Percentiles rank a stretch among this genome's conserved stretches.
Conservation (phyloP, 1,284 basidiomycete species). For the Sphaerobolus stellatus region DNA sequence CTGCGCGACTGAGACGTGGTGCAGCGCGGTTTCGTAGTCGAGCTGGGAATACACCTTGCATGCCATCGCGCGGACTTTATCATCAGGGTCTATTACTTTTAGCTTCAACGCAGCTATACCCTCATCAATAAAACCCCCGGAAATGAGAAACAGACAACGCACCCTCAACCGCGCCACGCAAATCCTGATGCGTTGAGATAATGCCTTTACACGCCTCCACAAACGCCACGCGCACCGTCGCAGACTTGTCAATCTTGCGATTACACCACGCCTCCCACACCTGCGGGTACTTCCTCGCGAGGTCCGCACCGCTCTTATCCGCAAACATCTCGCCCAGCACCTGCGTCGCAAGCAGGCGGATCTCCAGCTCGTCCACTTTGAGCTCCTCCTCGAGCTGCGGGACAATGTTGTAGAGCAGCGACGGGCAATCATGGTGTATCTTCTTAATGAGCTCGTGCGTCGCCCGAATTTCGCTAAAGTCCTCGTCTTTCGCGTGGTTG, state of each 20-base stretch:
- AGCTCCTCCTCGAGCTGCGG: conserved; percentile 93
- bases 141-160: conserved; percentile 20
- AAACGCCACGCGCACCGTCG: conserved; percentile 74
- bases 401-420: conserved; percentile 84
- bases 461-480: conserved; percentile 64
- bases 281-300: conserved; percentile 76
- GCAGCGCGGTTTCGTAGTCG: conserved; percentile 88
- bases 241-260: conserved; percentile 76
- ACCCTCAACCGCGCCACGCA: conserved; percentile 74
- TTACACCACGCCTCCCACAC: conserved; percentile 88
- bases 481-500: conserved; percentile 46
- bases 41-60: conserved; percentile 82
- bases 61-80: conserved; percentile 83
- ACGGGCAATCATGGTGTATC: conserved; percentile 79
- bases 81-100: conserved; percentile 86
- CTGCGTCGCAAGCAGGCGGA: conserved; percentile 79
- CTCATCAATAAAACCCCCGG: conserved; percentile 16
- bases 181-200: conserved; percentile 66
- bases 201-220: conserved; percentile 71
- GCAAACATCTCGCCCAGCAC: conserved; percentile 90
- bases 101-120: conserved; percentile 56
- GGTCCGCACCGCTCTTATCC: conserved; percentile 67
- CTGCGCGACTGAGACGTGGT: conserved; percentile 70
- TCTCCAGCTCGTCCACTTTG: conserved; percentile 68
- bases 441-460: conserved; percentile 87